These are phyloP conservation scores for Dioszegia hungarica DNA, from an alignment of 768 basidiomycete species.

Conservation along the genomic window DNA sequence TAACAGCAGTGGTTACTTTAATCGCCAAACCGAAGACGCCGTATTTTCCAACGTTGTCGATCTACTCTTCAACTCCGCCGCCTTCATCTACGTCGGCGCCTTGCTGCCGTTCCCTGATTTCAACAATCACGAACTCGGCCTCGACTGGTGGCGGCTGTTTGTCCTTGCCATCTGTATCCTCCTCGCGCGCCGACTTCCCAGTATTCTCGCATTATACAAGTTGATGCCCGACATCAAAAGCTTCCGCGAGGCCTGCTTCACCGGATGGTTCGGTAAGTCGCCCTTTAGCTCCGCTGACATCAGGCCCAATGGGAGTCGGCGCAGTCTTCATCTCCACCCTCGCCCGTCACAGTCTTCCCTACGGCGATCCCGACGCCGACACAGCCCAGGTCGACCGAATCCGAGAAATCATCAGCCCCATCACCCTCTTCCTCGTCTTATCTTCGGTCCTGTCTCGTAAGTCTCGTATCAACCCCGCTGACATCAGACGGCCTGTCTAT, in stretches of 20 bases:
- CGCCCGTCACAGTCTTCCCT: constrained; percentile 45
- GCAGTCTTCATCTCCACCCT: constrained; percentile 74
- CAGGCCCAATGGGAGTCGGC: constrained; percentile 80
- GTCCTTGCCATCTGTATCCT: constrained; percentile 79
- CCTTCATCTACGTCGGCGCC: constrained; percentile 92
- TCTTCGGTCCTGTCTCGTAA: constrained; percentile 66
- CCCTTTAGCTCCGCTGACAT: constrained; percentile 45
- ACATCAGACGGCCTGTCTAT: constrained; percentile 74
- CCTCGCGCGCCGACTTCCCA: constrained; percentile 72
- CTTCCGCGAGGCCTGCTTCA: constrained; percentile 85
- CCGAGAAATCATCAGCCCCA: constrained; percentile 75
- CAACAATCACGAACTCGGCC: constrained; percentile 54
- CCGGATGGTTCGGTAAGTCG: constrained; percentile 90
- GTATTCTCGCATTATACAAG: constrained; percentile 75
- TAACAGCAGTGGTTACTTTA: constrained; percentile 48
- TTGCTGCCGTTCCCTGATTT: constrained; percentile 93
- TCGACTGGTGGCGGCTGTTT: constrained; percentile 78
- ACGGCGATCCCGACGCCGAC: constrained; percentile 51
- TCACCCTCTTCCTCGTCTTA: constrained; percentile 91
- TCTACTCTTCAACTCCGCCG: constrained; percentile 85
- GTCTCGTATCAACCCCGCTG: constrained; percentile 6
- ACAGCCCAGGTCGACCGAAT: constrained; percentile 63
- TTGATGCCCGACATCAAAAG: constrained; percentile 98
- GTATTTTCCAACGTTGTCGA: constrained; percentile 93
- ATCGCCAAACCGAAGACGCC: constrained; percentile 81